Evolutionary conservation across 2,329 filamentous ascomycete species (phyloP).

Genomic region (Fusarium sp.): DNA sequence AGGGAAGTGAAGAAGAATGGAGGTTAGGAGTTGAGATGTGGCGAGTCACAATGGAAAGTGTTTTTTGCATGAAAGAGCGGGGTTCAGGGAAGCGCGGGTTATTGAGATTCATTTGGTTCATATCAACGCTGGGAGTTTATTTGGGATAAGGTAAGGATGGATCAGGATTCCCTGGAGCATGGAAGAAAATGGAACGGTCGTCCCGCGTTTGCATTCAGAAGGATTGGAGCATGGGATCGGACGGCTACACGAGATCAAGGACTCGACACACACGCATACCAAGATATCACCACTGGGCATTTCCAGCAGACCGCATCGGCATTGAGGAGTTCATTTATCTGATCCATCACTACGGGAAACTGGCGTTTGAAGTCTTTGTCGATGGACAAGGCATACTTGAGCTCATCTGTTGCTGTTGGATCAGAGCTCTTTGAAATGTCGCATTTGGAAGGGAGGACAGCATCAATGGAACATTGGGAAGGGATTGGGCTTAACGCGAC

Average conservation of each 20-base stretch:
- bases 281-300: conserved; percentile 25
- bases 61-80: conserved; percentile 4
- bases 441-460: conserved; percentile 12
- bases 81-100: neutral
- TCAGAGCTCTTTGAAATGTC: neutral
- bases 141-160: conserved; percentile 21
- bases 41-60: neutral
- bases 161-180: conserved; percentile 28
- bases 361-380: conserved; percentile 27
- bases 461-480: conserved; percentile 10
- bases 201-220: conserved; percentile 38
- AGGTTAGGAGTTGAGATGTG: neutral
- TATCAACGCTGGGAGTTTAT: conserved; percentile 33
- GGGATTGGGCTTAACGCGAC: conserved; percentile 4
- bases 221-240: conserved; percentile 33
- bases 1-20: neutral
- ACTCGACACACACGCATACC: conserved; percentile 36
- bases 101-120: conserved; percentile 16
- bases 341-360: conserved; percentile 17
- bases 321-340: conserved; percentile 27
- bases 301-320: conserved; percentile 19
- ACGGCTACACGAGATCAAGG: conserved; percentile 38
- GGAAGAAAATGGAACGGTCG: conserved; percentile 33
- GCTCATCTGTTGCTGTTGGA: neutral
- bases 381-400: neutral